These are phyloP conservation scores for Ophiosphaerella narmari DNA, from an alignment of 2,329 filamentous ascomycete species.

Conservation along the genomic window DNA sequence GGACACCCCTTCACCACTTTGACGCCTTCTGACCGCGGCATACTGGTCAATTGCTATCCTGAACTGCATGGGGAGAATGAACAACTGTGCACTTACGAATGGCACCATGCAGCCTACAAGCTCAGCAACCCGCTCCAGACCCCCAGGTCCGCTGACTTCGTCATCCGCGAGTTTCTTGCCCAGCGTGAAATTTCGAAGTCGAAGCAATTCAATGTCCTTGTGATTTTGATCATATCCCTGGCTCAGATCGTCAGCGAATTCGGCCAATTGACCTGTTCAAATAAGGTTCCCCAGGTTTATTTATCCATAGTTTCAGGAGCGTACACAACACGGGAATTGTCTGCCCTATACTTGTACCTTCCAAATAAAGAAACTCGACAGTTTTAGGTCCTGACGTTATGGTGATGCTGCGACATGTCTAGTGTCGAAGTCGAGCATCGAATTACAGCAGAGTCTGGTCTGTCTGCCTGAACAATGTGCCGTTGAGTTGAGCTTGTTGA, in stretches of 20 bases:
- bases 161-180: conserved; percentile 67
- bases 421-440: too few relatives aligned
- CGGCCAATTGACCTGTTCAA: background rate
- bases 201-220: conserved; percentile 77
- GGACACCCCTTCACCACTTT: conserved; percentile 19
- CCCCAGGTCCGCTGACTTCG: conserved; percentile 65
- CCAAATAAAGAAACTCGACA: too few relatives aligned
- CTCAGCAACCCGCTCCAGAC: conserved; percentile 67
- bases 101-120: conserved; percentile 72
- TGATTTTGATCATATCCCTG: conserved; percentile 78
- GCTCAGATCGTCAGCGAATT: conserved; percentile 26
- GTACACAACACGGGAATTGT: too few relatives aligned
- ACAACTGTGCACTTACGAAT: conserved; percentile 67
- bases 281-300: too few relatives aligned
- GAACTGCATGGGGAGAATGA: background rate
- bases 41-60: background rate
- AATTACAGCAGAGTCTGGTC: too few relatives aligned
- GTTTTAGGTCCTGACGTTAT: too few relatives aligned
- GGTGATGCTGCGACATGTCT: too few relatives aligned
- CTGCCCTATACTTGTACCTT: too few relatives aligned
- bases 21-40: background rate
- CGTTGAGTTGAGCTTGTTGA: too few relatives aligned
- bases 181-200: conserved; percentile 79
- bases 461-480: too few relatives aligned
- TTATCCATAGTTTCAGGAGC: too few relatives aligned